Conservation (phyloP, 2,329 filamentous ascomycete genomes). For the Arthrobotrys entomopaga region DNA sequence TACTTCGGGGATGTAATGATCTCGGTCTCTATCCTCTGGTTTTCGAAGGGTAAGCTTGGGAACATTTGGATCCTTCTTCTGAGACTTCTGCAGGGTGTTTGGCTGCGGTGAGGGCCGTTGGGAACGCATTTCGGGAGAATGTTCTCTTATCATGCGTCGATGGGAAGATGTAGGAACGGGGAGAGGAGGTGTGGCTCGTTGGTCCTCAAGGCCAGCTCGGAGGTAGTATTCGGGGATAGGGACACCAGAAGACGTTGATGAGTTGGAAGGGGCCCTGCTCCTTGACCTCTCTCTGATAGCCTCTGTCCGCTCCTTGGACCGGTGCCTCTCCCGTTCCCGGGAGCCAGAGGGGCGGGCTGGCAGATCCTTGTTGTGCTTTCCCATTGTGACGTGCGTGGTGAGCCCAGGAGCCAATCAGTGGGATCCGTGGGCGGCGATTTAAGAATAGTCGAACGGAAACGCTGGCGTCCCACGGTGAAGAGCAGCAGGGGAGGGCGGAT, state of each 20-base stretch:
- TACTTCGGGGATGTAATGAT: constrained; percentile 29
- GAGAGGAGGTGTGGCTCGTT: constrained; percentile 35
- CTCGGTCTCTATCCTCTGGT: constrained; percentile 37
- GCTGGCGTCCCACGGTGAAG: constrained; percentile 14
- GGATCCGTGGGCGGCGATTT: constrained; percentile 23
- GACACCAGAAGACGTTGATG: constrained; percentile 39
- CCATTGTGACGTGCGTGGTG: constrained; percentile 36
- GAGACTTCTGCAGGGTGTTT: constrained; percentile 35
- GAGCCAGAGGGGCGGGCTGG: constrained; percentile 48
- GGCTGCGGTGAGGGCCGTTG: constrained; percentile 29
- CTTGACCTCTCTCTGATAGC: constrained; percentile 50
- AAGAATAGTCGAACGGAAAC: constrained; percentile 12
- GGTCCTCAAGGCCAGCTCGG: constrained; percentile 32
- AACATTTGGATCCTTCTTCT: constrained; percentile 32
- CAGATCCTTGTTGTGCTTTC: constrained; percentile 49
- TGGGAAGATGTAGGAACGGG: constrained; percentile 21
- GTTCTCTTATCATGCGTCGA: constrained; percentile 25
- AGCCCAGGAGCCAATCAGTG: constrained; percentile 28
- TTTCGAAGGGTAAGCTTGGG: constrained; percentile 49
- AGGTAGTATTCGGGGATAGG: constrained; percentile 51
- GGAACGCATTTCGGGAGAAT: constrained; percentile 24
- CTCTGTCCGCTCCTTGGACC: constrained; percentile 40
- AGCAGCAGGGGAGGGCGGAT: constrained; percentile 17
- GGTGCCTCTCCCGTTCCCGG: constrained; percentile 42
- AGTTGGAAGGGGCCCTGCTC: constrained; percentile 49